Conservation (phyloP, 75 land plant genomes). For the Pinus taeda region DNA sequence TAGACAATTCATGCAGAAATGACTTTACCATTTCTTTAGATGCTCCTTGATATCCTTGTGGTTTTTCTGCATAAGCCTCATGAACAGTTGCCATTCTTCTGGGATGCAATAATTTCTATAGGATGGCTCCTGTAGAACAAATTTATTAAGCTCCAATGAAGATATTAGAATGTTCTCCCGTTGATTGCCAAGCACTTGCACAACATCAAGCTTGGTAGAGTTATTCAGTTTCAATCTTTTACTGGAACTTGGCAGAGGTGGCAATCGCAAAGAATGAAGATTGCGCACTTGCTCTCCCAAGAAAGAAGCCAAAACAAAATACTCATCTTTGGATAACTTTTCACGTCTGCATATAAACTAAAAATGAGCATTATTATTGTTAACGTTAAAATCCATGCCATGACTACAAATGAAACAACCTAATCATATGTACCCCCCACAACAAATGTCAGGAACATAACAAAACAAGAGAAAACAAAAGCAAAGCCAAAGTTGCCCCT, state of each 20-base stretch:
- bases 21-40: conserved; percentile 64
- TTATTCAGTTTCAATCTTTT: conserved; percentile 6
- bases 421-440: not conserved
- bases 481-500: not conserved
- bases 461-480: not conserved
- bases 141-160: conserved; percentile 1
- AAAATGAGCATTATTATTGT: not conserved
- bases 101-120: conserved; percentile 24
- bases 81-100: conserved; percentile 57
- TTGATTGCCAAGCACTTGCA: not conserved
- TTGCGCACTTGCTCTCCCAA: conserved; percentile 71
- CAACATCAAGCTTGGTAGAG: conserved; percentile 3
- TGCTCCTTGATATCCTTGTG: conserved; percentile 34
- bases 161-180: not conserved
- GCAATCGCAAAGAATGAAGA: conserved; percentile 81
- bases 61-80: conserved; percentile 38
- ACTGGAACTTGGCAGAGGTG: conserved; percentile 22
- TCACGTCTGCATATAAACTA: conserved; percentile 53
- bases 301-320: conserved; percentile 59
- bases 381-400: not conserved
- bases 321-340: conserved; percentile 53
- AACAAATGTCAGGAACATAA: conserved; percentile 1
- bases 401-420: not conserved
- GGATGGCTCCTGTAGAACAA: not conserved
- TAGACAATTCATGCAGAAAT: conserved; percentile 1